Base-by-base conservation (phyloP, 2,329 filamentous ascomycete species). In the Bipolaris oryzae region DNA sequence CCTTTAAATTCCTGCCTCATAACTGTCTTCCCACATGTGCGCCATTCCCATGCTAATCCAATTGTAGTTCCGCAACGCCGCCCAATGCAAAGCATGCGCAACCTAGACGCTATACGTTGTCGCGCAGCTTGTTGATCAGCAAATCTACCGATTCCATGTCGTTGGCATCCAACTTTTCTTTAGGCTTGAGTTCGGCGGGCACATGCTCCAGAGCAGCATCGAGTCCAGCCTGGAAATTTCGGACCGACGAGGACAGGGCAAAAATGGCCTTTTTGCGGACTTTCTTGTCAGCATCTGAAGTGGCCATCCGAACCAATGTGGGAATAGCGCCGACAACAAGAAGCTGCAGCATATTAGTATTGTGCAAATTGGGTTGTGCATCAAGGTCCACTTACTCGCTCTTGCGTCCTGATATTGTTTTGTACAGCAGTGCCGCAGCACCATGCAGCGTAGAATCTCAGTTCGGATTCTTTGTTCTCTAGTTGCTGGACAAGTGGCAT, bases 351-450 rank as follows among this genome's bases (percentile, higher is more conserved):
- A 23, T 39, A 58, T 75, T 42, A 70, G 63, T 6, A 47, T 47
- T 23, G 13, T 46, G 11, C n/a, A 2, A 23, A n/a, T 7, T 7
- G 43, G 21, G 11, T 38, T 18, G 16, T 18, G n/a, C 10, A 10
- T n/a, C 16, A 13, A 42, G 7, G 46, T 16, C 7, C 15, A 68
- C 79, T 67, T 75, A 83, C 81, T 70, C 85, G 86, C 79, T 95
- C 91, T 79, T 99, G 95, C 48, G 86, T 88, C 74, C 89, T 89
- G 66, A 85, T 84, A 77, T 99, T 98, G 80, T 99, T 99, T 82
- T 98, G 93, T 57, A 99, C 95, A 9, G 95, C 94, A 5, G 93
- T 97, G 48, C 91, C 92, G 56, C 95, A 81, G 79, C 92, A 97
- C 91, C 92, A 96, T n/a, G 92, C 92, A 2, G 94, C 93, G 85